phyloP scores from a whole-genome alignment of 164 flowering plant species.

The Warburgia ugandensis region DNA sequence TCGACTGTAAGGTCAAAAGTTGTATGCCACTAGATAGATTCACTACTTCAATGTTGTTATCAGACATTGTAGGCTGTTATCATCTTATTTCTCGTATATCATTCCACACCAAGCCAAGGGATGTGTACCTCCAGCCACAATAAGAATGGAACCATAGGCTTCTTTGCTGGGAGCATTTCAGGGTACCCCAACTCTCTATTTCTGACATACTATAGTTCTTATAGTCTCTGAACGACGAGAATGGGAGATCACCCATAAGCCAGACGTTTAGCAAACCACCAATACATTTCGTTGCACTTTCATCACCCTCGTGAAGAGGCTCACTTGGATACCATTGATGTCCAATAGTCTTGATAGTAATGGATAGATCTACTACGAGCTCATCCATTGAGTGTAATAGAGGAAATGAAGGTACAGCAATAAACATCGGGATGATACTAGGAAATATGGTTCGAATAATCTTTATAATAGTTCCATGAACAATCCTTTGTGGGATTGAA shows the following conservation, averaged over 20 bases:
- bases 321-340: slow-evolving; percentile 4
- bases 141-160: not conserved
- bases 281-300: slow-evolving; percentile 1
- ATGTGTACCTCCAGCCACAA: too few species aligned
- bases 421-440: too few species aligned
- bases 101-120: not conserved
- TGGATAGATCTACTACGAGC: too few species aligned
- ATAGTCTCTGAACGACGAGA: not conserved
- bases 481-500: too few species aligned
- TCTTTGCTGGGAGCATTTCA: not conserved
- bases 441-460: too few species aligned
- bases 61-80: not conserved
- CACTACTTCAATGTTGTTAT: not conserved
- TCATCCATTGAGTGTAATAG: too few species aligned
- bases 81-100: not conserved
- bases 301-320: too few species aligned
- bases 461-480: too few species aligned
- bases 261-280: slow-evolving; percentile 1
- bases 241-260: slow-evolving; percentile 4
- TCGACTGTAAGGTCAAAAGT: too few species aligned
- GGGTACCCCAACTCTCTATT: not conserved
- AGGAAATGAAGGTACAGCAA: too few species aligned
- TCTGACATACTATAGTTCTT: slow-evolving; percentile 2
- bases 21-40: too few species aligned
- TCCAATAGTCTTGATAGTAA: slow-evolving; percentile 9